These are phyloP conservation scores for Kandelia obovata DNA, from an alignment of 345 rosid genomes.

Conservation along the genomic window DNA sequence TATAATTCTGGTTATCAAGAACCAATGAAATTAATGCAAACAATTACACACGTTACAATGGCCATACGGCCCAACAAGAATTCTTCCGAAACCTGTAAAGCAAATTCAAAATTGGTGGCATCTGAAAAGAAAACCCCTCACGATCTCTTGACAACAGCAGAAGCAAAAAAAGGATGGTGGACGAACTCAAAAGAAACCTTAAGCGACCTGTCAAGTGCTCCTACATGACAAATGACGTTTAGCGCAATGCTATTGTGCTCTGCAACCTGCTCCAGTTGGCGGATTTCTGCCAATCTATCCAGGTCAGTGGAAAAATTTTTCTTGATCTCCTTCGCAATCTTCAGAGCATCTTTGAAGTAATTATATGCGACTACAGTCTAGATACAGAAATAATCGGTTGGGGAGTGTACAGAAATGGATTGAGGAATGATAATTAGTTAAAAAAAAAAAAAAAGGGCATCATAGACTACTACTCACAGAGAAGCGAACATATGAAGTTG, in stretches of 20 bases:
- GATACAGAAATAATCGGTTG: constrained; percentile 2
- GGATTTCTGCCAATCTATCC: constrained; percentile 66
- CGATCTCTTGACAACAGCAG: constrained; percentile 83
- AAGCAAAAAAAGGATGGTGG: constrained; percentile 86
- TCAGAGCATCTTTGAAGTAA: constrained; percentile 86
- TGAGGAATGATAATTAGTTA: not conserved
- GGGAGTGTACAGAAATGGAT: not conserved
- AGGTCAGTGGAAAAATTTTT: constrained; percentile 65
- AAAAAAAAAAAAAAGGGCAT: not conserved
- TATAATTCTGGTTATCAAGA: not conserved
- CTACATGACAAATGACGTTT: constrained; percentile 53
- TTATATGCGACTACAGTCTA: constrained; percentile 63
- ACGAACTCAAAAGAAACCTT: constrained; percentile 85
- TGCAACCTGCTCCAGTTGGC: constrained; percentile 80
- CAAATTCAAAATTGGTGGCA: constrained; percentile 37
- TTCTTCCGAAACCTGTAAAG: constrained; percentile 15
- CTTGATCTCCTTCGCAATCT: constrained; percentile 75
- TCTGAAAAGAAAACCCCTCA: constrained; percentile 29
- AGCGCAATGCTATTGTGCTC: constrained; percentile 83
- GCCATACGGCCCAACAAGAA: constrained; percentile 24
- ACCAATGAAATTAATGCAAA: not conserved
- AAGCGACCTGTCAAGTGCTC: constrained; percentile 62
- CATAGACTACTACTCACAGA: constrained; percentile 55
- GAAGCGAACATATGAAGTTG: constrained; percentile 61
- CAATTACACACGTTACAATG: constrained; percentile 32